phyloP scores from a whole-genome alignment of 1,284 basidiomycete genomes.

The Pseudozyma sp. region DNA sequence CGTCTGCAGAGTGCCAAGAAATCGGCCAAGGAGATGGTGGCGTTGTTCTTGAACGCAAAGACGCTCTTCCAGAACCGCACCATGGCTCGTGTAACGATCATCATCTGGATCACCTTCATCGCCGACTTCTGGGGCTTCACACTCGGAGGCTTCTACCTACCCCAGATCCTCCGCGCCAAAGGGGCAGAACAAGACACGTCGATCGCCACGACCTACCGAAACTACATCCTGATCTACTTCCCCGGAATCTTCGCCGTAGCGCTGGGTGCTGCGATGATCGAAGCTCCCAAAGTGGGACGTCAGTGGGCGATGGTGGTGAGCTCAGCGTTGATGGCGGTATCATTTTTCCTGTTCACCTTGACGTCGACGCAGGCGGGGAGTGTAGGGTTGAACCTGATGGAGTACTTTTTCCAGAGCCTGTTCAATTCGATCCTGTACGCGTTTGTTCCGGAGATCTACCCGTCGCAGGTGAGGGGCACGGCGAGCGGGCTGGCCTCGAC shows the following conservation, averaged over 20 bases:
- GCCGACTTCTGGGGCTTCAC: constrained; percentile 69
- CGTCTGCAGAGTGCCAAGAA: constrained; percentile 28
- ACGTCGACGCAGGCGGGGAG: constrained; percentile 53
- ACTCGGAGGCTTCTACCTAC: constrained; percentile 70
- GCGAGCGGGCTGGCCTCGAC: constrained; percentile 69
- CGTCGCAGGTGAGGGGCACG: constrained; percentile 69
- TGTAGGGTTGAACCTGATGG: constrained; percentile 67
- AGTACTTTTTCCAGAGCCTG: constrained; percentile 69
- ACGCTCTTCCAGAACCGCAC: constrained; percentile 68
- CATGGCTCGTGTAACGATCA: constrained; percentile 66
- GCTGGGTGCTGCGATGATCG: constrained; percentile 68
- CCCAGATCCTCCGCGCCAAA: constrained; percentile 68
- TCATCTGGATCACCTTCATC: constrained; percentile 63
- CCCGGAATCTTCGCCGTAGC: constrained; percentile 55
- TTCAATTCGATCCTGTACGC: constrained; percentile 71
- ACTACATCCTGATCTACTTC: constrained; percentile 57
- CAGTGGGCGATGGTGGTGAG: constrained; percentile 70
- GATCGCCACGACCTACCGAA: constrained; percentile 69
- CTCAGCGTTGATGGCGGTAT: constrained; percentile 69
- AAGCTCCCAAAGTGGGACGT: constrained; percentile 69
- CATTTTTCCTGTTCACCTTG: constrained; percentile 70
- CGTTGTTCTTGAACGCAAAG: constrained; percentile 66
- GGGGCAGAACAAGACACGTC: constrained; percentile 64
- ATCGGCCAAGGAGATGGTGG: constrained; percentile 49
- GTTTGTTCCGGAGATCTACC: constrained; percentile 70